Conservation (phyloP, 1,139 yeast species). For the Geotrichum phurueaensis region DNA sequence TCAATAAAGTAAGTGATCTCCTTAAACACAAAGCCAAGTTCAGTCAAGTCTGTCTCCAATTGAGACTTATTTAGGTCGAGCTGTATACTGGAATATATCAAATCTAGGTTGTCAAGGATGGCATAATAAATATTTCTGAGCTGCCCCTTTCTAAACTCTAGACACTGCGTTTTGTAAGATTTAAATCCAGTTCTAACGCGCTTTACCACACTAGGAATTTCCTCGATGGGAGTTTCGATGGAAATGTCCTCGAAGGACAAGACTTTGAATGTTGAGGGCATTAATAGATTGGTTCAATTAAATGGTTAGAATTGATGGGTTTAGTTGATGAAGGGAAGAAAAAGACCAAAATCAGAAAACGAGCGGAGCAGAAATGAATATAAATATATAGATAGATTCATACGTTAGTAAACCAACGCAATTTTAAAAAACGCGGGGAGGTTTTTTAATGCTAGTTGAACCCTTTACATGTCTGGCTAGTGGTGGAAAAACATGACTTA, state of each 20-base stretch:
- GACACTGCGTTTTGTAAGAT: constrained; percentile 46
- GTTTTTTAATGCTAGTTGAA: too few relatives aligned
- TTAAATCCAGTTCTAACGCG: constrained; percentile 43
- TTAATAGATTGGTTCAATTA: neutral
- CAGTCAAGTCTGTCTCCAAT: constrained; percentile 57
- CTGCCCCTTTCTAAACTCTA: constrained; percentile 55
- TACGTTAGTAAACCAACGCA: too few relatives aligned
- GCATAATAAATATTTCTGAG: constrained; percentile 66
- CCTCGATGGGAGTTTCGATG: constrained; percentile 42
- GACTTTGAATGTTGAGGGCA: neutral
- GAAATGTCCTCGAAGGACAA: constrained; percentile 13
- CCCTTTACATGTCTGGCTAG: too few relatives aligned
- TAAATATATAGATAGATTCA: too few relatives aligned
- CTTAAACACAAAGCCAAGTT: constrained; percentile 45
- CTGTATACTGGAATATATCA: constrained; percentile 52
- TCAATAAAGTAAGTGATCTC: constrained; percentile 60
- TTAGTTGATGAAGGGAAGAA: neutral
- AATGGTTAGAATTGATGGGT: neutral
- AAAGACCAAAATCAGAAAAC: too few relatives aligned
- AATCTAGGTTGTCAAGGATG: constrained; percentile 53
- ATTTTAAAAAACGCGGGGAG: too few relatives aligned
- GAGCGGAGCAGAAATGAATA: too few relatives aligned
- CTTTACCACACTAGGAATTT: constrained; percentile 46
- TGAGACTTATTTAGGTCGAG: constrained; percentile 62
- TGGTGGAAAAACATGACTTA: too few relatives aligned